phyloP scores from a whole-genome alignment of 257 asterid species.

The Solanum chilense region DNA sequence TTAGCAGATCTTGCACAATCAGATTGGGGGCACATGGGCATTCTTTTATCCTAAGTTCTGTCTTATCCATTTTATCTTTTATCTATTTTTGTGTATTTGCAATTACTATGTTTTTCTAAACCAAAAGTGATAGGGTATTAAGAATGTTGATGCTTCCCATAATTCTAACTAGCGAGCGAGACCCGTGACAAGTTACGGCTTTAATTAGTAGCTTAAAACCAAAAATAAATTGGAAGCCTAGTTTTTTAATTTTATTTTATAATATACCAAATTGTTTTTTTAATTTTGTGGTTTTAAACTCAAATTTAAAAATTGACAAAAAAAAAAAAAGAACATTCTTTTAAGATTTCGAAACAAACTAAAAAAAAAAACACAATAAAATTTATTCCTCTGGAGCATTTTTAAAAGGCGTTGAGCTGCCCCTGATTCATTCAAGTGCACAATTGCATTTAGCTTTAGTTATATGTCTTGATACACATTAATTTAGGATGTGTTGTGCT shows the following conservation, averaged over 20 bases:
- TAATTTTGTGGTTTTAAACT: too few relatives aligned
- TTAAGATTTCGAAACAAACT: too few relatives aligned
- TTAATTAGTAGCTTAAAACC: too few relatives aligned
- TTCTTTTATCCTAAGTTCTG: neutral
- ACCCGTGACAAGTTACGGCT: too few relatives aligned
- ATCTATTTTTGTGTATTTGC: neutral
- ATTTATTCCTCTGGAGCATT: too few relatives aligned
- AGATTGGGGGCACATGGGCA: neutral
- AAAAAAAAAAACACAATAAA: too few relatives aligned
- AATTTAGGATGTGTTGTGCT: neutral
- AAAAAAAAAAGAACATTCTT: too few relatives aligned
- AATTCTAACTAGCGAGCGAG: neutral
- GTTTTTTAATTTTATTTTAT: too few relatives aligned
- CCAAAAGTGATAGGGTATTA: neutral
- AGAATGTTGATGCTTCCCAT: neutral
- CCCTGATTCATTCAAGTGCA: neutral
- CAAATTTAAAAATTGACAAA: too few relatives aligned
- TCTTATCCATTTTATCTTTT: too few relatives aligned
- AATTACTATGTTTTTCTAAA: neutral
- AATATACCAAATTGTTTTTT: too few relatives aligned
- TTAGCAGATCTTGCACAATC: neutral
- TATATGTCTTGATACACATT: neutral
- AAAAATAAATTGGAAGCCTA: too few relatives aligned
- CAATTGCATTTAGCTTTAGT: neutral
- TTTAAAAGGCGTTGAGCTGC: neutral